Percentiles rank a stretch among this genome's conserved stretches.
Evolutionary conservation across 2,329 filamentous ascomycete species (phyloP).

Genomic region (Aureobasidium namibiae): DNA sequence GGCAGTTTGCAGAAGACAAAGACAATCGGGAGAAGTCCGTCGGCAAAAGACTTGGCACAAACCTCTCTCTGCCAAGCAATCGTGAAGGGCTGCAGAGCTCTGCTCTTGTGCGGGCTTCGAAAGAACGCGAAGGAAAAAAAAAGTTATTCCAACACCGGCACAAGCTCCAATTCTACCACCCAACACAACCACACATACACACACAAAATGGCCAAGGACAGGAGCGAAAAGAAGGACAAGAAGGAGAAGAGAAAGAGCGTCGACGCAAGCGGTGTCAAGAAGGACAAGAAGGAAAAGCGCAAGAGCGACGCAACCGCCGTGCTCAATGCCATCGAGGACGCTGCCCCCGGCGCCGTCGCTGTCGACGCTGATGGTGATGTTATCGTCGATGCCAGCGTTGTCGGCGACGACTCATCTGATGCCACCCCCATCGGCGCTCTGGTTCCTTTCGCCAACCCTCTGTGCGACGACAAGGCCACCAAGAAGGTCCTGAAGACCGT

Average conservation of each 20-base stretch:
- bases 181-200: background rate
- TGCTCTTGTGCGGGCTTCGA: background rate
- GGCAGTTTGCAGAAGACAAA: no score
- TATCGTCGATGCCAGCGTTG: conserved; percentile 25
- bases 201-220: conserved; percentile 30
- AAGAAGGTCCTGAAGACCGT: conserved; percentile 60
- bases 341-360: conserved; percentile 39
- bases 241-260: conserved; percentile 29
- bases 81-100: background rate
- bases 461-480: conserved; percentile 68
- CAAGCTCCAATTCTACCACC: background rate
- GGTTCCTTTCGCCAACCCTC: conserved; percentile 74
- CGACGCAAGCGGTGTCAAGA: conserved; percentile 25
- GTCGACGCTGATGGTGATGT: conserved; percentile 30
- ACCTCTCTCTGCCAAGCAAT: conserved; percentile 1
- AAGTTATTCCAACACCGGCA: background rate
- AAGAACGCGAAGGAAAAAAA: background rate
- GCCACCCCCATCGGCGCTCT: conserved; percentile 44
- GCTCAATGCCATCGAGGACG: conserved; percentile 56
- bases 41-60: conserved; percentile 6
- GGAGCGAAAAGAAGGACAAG: conserved; percentile 33
- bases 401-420: conserved; percentile 28
- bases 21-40: background rate
- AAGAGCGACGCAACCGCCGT: conserved; percentile 56
- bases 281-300: conserved; percentile 50